Percentiles rank a stretch among this genome's conserved stretches.
These are phyloP conservation scores for Aegilops longissima DNA, from an alignment of 176 grass and related monocot species.

Conservation along the genomic window DNA sequence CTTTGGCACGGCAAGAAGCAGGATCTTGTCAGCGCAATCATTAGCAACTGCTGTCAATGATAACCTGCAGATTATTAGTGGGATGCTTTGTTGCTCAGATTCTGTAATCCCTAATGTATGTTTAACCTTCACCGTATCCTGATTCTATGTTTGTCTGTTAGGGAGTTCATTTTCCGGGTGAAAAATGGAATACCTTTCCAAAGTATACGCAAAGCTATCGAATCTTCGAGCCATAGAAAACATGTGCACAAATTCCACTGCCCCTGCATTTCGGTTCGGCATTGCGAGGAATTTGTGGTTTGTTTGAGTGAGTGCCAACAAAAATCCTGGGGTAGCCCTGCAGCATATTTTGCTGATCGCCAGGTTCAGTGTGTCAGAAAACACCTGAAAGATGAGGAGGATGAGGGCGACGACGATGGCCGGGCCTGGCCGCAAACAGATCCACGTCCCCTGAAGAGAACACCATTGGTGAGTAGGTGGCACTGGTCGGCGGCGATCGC, in stretches of 20 bases:
- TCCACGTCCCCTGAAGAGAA: neutral
- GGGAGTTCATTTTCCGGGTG: no score
- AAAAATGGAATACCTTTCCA: no score
- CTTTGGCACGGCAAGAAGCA: no score
- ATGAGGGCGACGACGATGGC: neutral
- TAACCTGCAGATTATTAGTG: no score
- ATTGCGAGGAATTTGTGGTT: neutral
- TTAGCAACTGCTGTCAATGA: no score
- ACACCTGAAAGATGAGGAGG: neutral
- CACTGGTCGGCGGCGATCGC: neutral
- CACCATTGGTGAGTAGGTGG: constrained; percentile 5
- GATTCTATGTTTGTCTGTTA: no score
- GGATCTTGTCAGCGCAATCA: no score
- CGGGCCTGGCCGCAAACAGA: neutral
- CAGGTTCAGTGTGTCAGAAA: neutral
- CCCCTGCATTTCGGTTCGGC: no score
- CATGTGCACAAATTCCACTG: neutral
- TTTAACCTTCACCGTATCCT: no score
- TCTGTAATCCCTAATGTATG: no score
- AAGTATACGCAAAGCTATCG: no score
- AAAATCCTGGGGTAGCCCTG: neutral
- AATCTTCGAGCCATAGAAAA: neutral
- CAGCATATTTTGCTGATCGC: neutral
- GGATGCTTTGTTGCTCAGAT: no score
- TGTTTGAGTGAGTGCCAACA: neutral